A percentile compares a stretch with the other conserved stretches of the same genome.
Conservation (phyloP, 2,329 filamentous ascomycete species). For the Aspergillus tamarii region DNA sequence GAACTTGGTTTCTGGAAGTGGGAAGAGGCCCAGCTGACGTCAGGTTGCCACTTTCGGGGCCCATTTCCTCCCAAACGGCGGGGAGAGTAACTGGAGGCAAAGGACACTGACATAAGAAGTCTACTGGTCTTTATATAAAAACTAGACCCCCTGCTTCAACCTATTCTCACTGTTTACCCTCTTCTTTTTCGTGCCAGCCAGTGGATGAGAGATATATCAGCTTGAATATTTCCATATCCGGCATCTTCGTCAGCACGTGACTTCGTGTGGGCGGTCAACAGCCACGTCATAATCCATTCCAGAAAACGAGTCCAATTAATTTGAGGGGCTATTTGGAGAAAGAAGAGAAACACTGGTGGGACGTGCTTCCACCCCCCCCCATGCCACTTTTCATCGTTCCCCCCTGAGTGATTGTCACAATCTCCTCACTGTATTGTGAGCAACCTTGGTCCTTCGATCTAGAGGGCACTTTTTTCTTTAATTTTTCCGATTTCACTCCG, state of each 20-base stretch:
- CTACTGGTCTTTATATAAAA: not conserved
- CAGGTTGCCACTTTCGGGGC: conserved; percentile 1
- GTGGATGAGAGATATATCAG: not conserved
- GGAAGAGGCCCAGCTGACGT: not conserved
- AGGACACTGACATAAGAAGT: not conserved
- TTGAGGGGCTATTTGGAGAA: not conserved
- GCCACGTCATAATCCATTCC: not conserved
- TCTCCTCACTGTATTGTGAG: not conserved
- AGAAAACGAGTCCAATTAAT: conserved; percentile 7
- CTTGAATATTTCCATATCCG: not conserved
- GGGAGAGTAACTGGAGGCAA: not conserved
- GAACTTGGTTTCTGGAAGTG: conserved; percentile 2
- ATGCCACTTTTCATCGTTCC: not conserved
- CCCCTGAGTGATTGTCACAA: conserved; percentile 1
- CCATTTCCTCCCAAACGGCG: not conserved
- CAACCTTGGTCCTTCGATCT: not conserved
- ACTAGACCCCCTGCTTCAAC: not conserved
- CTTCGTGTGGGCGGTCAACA: not conserved
- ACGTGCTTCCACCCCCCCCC: not conserved
- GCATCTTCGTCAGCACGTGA: not conserved
- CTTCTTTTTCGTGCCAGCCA: not conserved
- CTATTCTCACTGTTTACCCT: not conserved
- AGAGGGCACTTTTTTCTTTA: not conserved
- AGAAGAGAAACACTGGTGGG: not conserved
- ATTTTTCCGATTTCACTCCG: not conserved